phyloP scores from a whole-genome alignment of 2,329 filamentous ascomycete genomes.

The Penicillium sp. region DNA sequence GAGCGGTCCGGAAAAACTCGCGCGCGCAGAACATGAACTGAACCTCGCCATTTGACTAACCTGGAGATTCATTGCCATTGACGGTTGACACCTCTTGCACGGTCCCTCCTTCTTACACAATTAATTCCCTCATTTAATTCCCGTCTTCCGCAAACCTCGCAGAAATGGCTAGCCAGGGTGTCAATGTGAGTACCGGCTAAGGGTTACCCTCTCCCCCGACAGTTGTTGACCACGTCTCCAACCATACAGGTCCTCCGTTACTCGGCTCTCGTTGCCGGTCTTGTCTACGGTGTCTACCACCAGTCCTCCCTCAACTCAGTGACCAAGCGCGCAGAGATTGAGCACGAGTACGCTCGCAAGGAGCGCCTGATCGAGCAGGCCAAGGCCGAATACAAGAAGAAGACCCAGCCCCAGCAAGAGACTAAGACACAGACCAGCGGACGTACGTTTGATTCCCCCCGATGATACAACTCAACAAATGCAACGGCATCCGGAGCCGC shows the following conservation, averaged over 20 bases:
- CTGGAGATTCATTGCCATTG: slow-evolving; percentile 39
- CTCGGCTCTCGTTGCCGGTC: slow-evolving; percentile 84
- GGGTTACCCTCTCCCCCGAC: slow-evolving; percentile 16
- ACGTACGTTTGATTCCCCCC: slow-evolving; percentile 29
- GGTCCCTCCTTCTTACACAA: slow-evolving; percentile 31
- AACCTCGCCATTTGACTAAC: slow-evolving; percentile 33
- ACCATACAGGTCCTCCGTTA: slow-evolving; percentile 83
- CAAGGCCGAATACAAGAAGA: slow-evolving; percentile 85
- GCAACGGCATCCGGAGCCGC: slow-evolving; percentile 6
- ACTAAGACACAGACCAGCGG: slow-evolving; percentile 36
- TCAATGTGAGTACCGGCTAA: slow-evolving; percentile 55
- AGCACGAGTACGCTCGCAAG: slow-evolving; percentile 88
- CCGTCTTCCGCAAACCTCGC: slow-evolving; percentile 44
- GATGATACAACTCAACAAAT: background rate
- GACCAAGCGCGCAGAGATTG: slow-evolving; percentile 66
- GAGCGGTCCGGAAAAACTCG: slow-evolving; percentile 42
- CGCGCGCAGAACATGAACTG: slow-evolving; percentile 39
- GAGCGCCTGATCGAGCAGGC: slow-evolving; percentile 87
- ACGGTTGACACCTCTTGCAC: slow-evolving; percentile 35
- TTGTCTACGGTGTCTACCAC: slow-evolving; percentile 95
- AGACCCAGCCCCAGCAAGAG: slow-evolving; percentile 57
- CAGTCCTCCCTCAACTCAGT: slow-evolving; percentile 74
- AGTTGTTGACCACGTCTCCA: slow-evolving; percentile 18
- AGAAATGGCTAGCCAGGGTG: slow-evolving; percentile 64
- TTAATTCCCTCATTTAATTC: slow-evolving; percentile 29